Base-by-base conservation (phyloP, 148 eudicot genomes). In the Heliosperma pusillum region DNA sequence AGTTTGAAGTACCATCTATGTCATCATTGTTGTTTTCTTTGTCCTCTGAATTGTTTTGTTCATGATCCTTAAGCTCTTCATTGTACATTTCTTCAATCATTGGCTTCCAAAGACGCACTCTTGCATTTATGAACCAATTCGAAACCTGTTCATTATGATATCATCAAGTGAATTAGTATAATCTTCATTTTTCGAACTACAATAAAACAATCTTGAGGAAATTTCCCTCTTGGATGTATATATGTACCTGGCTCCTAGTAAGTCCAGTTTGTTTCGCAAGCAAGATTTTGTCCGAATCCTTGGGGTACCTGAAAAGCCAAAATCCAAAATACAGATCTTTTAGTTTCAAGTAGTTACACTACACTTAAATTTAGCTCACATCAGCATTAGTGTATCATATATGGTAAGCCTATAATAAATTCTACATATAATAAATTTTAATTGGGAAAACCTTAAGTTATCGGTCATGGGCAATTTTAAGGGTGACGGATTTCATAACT, bases 71-170 rank as follows among this genome's bases (percentile, higher is more conserved):
- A 19, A 84, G 79, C 73, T 91, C 97, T 78, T 91, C 93, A 21
- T 47, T 72, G 85, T 91, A 91, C 97, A 91, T 91, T 44, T 91
- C 97, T 69, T 91, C 97, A 15, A 91, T 92, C 97, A 91, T 91
- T 13, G 97, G 97, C 75, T 91, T 91, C 97, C 97, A 91, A 16
- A 91, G 87, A 36, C 97, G 85, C n/a, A 91, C 97, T 55, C 97
- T 85, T 7, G 97, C 97, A 63, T 91, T 91, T 60, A 91, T 91
- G 82, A 91, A 91, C 97, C 97, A 91, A 62, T 91, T 91, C 3
- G 97, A 91, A 52, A 91, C 97, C 97, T 91, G 50, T 30, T 59
- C 57, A 3, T 66, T 21, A 55, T 24, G 42, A 65, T 25, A 74
- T 29, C 21, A 71, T 61, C 25, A 21, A 52, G 30, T 5, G 57